Evolutionary conservation across 768 basidiomycete genomes (phyloP), one percentile per base, ranked within the genome.

Genomic region (Holtermannia corniformis): DNA sequence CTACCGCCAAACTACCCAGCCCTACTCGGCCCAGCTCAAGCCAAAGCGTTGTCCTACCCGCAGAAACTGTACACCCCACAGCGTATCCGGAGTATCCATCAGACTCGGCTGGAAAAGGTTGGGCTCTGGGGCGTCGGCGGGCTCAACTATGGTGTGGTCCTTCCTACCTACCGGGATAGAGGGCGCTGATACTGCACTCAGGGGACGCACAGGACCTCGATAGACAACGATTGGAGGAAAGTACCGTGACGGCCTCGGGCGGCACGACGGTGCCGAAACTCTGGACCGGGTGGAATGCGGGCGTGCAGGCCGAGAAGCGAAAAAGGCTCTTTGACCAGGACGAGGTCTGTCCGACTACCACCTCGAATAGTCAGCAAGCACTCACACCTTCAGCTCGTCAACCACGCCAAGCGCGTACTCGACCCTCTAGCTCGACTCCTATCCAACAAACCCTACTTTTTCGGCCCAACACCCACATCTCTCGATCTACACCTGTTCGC

Each of bases 71-170:
- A 67, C 28, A 61, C 63, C 37, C 61, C 65, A 0, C 65, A 67
- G 45, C 45, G 65, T 20, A 21, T 67, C 19, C 47, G 57, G 10
- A 53, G 59, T 24, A 57, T 63, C 4, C 43, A 57, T 21, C 56
- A 55, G 44, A 56, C 55, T 1, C 51, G 65, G 21, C 45, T 67
- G 23, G 51, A 63, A 49, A 50, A 67, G 53, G 61, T 62, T 5
- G 63, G 63, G 5, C 40, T 67, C 7, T 67, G 65, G 65, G 63
- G 63, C n/a, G 21, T 67, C 3, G 65, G 65, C 4, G 65, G 65
- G 12, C 19, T 60, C n/a, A 54, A 61, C 32, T 41, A 45, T 27
- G 40, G 37, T 27, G 16, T 37, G 32, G 25, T 44, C 7, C 5
- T n/a, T 12, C 19, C n/a, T n/a, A 41, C 12, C 37, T 12, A 41